Evolutionary conservation across 495 filamentous ascomycete genomes (phyloP), one percentile per base, ranked within the genome.

Genomic region (Haplographium delicatum): DNA sequence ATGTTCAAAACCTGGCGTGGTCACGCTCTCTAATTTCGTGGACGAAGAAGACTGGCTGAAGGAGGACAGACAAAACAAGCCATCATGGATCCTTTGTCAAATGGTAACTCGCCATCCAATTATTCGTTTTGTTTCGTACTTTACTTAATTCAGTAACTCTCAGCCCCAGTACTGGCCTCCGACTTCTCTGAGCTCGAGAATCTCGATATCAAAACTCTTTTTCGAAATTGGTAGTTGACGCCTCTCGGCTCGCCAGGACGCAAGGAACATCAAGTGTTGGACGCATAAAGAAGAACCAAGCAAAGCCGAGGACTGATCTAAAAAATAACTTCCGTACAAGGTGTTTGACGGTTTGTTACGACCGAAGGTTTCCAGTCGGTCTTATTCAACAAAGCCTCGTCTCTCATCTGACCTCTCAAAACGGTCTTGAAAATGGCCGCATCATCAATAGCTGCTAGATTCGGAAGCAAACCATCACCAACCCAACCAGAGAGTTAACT

Each of bases 21-120:
- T 40, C 34, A 39, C 25, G 38, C 38, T 40, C 39, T 42, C 13
- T 44, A 35, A 15, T 46, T 45, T 49, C 57, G 57, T 60, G 57
- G 52, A 53, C 57, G 53, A 60, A 60, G 40, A 46, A 22, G 44
- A 60, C 49, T 60, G 57, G 57, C 44, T 50, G 47, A 27, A 7
- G 27, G 37, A 37, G 19, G 15, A 30, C 33, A 34, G 20, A 28
- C 15, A 51, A 33, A 43, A 15, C 16, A 13, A 27, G 50, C 50
- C 46, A 33, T 48, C 13, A 52, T 43, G 20, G 44, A 52, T 37
- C n/a, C 48, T 22, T 40, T 47, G 34, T 51, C 56, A 53, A 58
- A 53, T 45, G 28, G 18, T 52, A 39, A 48, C 16, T n/a, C 46
- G 47, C 53, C 39, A 50, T 50, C 44, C 33, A 15, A 39, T 45